Evolutionary conservation across 2,329 filamentous ascomycete species (phyloP).

Genomic region (Pochonia chlamydosporia): DNA sequence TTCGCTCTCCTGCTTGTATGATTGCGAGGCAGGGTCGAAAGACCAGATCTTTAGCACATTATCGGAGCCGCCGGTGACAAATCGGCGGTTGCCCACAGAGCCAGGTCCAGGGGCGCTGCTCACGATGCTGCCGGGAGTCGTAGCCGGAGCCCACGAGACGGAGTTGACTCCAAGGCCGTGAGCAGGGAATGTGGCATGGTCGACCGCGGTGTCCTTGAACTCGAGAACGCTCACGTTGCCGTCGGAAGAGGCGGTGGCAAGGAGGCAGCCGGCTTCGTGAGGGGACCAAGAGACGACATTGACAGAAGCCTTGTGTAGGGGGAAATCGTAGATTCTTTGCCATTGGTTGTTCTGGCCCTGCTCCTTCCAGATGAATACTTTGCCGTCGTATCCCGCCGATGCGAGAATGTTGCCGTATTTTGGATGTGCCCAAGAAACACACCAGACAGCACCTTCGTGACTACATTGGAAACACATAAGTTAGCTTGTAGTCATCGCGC

Average conservation of each 20-base stretch:
- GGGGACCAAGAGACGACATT: constrained; percentile 98
- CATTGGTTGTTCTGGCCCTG: constrained; percentile 57
- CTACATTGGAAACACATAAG: constrained; percentile 36
- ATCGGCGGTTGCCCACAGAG: constrained; percentile 64
- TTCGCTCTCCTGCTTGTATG: constrained; percentile 56
- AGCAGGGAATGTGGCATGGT: constrained; percentile 81
- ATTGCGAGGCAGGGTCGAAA: constrained; percentile 59
- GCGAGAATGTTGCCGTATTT: constrained; percentile 98
- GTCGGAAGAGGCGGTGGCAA: constrained; percentile 91
- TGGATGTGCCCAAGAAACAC: constrained; percentile 94
- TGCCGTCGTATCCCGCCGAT: constrained; percentile 92
- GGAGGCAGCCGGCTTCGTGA: constrained; percentile 88
- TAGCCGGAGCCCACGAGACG: constrained; percentile 89
- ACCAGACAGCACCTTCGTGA: constrained; percentile 97
- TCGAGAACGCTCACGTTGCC: constrained; percentile 91
- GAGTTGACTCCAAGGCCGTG: constrained; percentile 94
- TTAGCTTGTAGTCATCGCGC: constrained; percentile 9
- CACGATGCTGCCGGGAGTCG: constrained; percentile 76
- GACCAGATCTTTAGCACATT: constrained; percentile 92
- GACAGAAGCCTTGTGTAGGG: constrained; percentile 89
- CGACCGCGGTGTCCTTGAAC: constrained; percentile 94
- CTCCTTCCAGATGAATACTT: constrained; percentile 98
- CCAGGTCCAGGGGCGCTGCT: constrained; percentile 60
- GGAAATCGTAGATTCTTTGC: constrained; percentile 89
- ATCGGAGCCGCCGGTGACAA: constrained; percentile 93